A percentile compares a stretch with the other conserved stretches of the same genome.
Conservation (phyloP, 2,329 filamentous ascomycete genomes). For the Alternaria panax region DNA sequence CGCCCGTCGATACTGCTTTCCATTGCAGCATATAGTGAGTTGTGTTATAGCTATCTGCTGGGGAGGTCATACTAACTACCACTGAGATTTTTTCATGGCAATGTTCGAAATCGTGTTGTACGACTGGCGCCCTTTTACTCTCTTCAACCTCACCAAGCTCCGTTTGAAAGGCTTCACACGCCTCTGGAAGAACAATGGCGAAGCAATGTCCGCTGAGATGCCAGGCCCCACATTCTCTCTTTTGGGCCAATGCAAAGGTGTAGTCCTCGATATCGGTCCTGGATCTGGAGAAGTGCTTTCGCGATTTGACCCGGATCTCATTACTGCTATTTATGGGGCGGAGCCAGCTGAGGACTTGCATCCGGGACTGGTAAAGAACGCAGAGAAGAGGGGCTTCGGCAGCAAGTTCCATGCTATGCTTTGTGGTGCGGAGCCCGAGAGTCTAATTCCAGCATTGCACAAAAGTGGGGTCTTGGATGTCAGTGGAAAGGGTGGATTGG, state of each 20-base stretch:
- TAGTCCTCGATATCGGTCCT: slow-evolving; percentile 54
- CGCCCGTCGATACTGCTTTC: slow-evolving; percentile 39
- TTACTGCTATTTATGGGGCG: slow-evolving; percentile 61
- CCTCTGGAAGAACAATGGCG: slow-evolving; percentile 47
- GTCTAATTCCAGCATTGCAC: slow-evolving; percentile 55
- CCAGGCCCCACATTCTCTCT: slow-evolving; percentile 40
- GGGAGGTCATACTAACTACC: background rate
- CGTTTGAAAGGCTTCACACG: slow-evolving; percentile 46
- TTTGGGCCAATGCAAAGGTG: slow-evolving; percentile 37
- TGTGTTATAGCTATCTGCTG: background rate
- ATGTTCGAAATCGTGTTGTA: slow-evolving; percentile 41
- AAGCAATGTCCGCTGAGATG: slow-evolving; percentile 48
- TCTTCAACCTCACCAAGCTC: slow-evolving; percentile 40
- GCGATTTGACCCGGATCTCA: slow-evolving; percentile 53
- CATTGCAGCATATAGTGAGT: slow-evolving; percentile 39
- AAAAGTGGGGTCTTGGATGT: slow-evolving; percentile 52
- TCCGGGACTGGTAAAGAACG: slow-evolving; percentile 51
- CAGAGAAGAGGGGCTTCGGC: slow-evolving; percentile 51
- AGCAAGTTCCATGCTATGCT: slow-evolving; percentile 60
- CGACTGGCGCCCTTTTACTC: slow-evolving; percentile 34
- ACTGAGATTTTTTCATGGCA: slow-evolving; percentile 46
- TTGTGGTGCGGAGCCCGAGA: slow-evolving; percentile 57
- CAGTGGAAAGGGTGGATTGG: slow-evolving; percentile 28
- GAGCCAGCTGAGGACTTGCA: slow-evolving; percentile 62
- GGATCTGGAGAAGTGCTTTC: slow-evolving; percentile 61